A percentile compares a stretch with the other conserved stretches of the same genome.
Conservation (phyloP, 2,329 filamentous ascomycete genomes). For the Pseudogymnoascus sp. region DNA sequence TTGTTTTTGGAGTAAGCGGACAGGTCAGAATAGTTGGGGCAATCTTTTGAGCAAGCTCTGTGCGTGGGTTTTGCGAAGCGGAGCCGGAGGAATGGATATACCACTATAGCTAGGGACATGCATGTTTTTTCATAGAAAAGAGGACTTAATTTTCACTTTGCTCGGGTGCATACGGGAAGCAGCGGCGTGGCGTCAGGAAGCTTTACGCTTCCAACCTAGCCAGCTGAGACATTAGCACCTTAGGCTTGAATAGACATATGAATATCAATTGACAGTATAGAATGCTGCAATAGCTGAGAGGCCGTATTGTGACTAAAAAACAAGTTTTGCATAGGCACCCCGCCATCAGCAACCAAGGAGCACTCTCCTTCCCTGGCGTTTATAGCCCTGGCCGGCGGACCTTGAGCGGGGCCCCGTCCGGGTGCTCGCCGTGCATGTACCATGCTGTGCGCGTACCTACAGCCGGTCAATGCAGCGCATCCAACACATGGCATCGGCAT, state of each 20-base stretch:
- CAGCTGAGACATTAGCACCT: slow-evolving; percentile 1
- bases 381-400: background rate
- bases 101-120: slow-evolving; percentile 4
- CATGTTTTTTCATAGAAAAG: background rate
- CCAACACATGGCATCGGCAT: slow-evolving; percentile 1
- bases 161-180: slow-evolving; percentile 9
- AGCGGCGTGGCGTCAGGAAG: background rate
- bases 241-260: background rate
- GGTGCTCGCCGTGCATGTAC: slow-evolving; percentile 4
- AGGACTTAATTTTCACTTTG: background rate
- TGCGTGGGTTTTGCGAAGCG: background rate
- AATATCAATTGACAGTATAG: background rate
- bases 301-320: background rate
- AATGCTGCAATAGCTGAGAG: background rate
- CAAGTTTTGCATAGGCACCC: slow-evolving; percentile 3
- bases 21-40: background rate
- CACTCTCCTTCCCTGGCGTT: background rate
- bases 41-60: background rate
- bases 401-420: background rate
- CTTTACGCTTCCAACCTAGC: background rate
- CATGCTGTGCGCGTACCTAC: slow-evolving; percentile 7
- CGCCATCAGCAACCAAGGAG: background rate
- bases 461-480: slow-evolving; percentile 6
- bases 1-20: slow-evolving; percentile 4
- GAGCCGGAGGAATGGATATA: background rate